Evolutionary conservation across 768 basidiomycete genomes (phyloP), one percentile per base, ranked within the genome.

Genomic region (Lepiota brunneoincarnata): DNA sequence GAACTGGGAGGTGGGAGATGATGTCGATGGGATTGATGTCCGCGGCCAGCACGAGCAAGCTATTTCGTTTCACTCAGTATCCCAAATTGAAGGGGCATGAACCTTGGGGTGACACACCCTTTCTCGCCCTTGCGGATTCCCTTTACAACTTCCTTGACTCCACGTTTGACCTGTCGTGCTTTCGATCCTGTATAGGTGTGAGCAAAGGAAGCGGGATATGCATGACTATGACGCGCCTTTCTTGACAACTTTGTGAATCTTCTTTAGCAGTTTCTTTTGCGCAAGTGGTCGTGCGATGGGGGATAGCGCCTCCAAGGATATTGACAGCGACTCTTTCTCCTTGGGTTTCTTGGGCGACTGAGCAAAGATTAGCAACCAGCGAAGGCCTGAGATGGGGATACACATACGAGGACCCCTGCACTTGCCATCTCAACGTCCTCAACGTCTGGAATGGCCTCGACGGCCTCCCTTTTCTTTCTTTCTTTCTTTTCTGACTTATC

Each of bases 21-120:
- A 99, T 97, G 74, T 99, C 97, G 64, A 98, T 89, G 10, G 97
- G 97, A 57, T 91, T 96, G 68, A 98, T 98, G 71, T 98, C 96
- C 36, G 89, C 94, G 3, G 97, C 97, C 55, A 99, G 84, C 54
- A 99, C 74, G 26, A 99, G 82, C 31, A 99, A 75, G 18, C 93
- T 95, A 60, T 6, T 35, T 17, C 45, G 23, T 3, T 40, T 21
- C n/a, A 31, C 26, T 24, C 23, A 42, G 56, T 39, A 43, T 52
- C 51, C 11, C 36, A 46, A 7, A 56, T 21, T 17, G 20, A 28
- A 41, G 39, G 35, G 44, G 10, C 40, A 31, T 61, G 12, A 11
- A 31, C 39, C 43, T 31, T 23, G 42, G 31, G 43, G 42, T 40
- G 15, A 75, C 87, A 56, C 63, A 87, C 93, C 97, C 97, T 77